Conservation (phyloP, 108 stramenopile genomes). For the Chaetoceros tenuissimus region DNA sequence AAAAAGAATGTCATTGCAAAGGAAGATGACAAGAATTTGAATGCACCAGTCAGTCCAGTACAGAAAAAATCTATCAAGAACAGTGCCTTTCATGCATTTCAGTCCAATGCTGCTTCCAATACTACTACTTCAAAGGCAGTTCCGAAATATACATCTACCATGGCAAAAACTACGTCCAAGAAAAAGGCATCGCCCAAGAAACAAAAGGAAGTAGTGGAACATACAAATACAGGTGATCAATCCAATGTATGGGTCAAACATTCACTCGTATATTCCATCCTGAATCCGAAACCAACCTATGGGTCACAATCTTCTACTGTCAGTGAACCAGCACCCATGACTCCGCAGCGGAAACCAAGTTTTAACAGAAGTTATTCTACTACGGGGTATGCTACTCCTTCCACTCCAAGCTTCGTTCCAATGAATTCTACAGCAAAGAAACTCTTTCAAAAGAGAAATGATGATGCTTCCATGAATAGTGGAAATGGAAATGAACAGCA, state of each 20-base stretch:
- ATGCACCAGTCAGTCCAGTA: too few relatives aligned
- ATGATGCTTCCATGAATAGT: background rate
- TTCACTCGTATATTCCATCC: background rate
- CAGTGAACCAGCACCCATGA: background rate
- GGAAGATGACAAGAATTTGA: too few relatives aligned
- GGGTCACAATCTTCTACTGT: background rate
- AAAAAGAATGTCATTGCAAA: too few relatives aligned
- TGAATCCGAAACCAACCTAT: background rate
- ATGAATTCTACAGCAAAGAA: background rate
- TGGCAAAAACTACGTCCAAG: too few relatives aligned
- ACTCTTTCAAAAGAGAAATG: background rate
- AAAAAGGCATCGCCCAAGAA: too few relatives aligned
- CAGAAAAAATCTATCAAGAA: too few relatives aligned
- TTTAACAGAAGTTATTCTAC: background rate
- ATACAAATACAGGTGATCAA: background rate
- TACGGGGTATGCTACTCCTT: background rate
- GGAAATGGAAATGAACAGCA: background rate
- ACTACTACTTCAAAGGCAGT: too few relatives aligned
- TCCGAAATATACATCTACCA: too few relatives aligned
- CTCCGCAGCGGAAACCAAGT: background rate
- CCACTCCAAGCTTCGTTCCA: background rate
- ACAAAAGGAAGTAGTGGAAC: too few relatives aligned
- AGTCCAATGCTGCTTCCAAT: too few relatives aligned
- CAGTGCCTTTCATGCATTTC: too few relatives aligned
- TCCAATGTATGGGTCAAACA: conserved; percentile 2